Evolutionary conservation across 164 flowering plant species (phyloP), one percentile per base, ranked within the genome.

Genomic region (Protea cynaroides): DNA sequence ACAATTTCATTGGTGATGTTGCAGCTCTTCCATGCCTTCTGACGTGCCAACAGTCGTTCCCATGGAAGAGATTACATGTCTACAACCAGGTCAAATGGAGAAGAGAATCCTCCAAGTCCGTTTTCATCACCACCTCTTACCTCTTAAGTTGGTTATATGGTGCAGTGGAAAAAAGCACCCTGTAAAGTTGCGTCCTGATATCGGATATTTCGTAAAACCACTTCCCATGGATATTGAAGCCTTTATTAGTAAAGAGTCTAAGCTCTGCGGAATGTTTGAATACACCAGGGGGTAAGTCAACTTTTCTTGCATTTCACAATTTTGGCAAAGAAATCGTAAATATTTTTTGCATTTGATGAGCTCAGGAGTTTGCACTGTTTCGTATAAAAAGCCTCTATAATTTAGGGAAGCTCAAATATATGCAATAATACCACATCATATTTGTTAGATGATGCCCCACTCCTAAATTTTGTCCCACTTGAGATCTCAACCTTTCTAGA

Each of bases 221-320:
- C 87, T 90, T 58, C 74, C 82, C 25, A 75, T 89, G 81, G 83
- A 84, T 65, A 34, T 80, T 68, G 80, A 81, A 53, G 67, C 71
- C 47, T 90, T 89, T 77, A 62, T 40, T 24, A 63, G 68, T 9
- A 82, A 79, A 75, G 98, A 90, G 74, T 84, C 88, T 46, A 84
- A 74, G 69, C 96, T 90, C 36, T 87, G 76, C 22, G 98, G 98
- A 61, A 93, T 90, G 92, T 93, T 90, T 61, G 98, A 90, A 72
- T 84, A 79, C 74, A 72, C 46, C 17, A 86, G 96, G 62, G 87
- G 96, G 98, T 93, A 19, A 69, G 81, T 66, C 19, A 5, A 25
- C 24, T 46, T 53, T 50, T 59, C 21, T 47, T 37, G n/a, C 56
- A 23, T 23, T 36, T 23, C 25, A 23, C 46, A 53, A 58, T 61